These are phyloP conservation scores for Lodderomyces metapsilosis DNA, from an alignment of 1,139 yeast genomes.

Conservation along the genomic window DNA sequence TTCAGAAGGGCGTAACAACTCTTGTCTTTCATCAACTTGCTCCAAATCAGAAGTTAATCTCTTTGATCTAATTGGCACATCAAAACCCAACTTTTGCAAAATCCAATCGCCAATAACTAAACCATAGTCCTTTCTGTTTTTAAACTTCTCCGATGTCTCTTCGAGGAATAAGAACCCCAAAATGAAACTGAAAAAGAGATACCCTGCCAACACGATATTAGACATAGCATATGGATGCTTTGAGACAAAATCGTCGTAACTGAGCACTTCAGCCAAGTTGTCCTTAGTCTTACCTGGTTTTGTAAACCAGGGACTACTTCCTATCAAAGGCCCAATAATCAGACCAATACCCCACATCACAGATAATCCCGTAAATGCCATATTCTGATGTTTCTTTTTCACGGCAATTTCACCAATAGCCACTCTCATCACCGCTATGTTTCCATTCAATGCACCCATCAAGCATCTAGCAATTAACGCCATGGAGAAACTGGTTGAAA, in stretches of 20 bases:
- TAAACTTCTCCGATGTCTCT: constrained; percentile 53
- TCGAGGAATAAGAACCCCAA: constrained; percentile 55
- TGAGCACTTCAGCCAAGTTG: constrained; percentile 7
- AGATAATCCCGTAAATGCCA: constrained; percentile 37
- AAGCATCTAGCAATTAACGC: constrained; percentile 33
- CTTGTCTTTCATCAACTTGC: not conserved
- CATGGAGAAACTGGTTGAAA: constrained; percentile 31
- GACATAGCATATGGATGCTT: constrained; percentile 60
- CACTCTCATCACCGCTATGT: constrained; percentile 37
- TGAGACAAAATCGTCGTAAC: constrained; percentile 29
- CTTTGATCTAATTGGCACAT: constrained; percentile 28
- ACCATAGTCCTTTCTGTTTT: constrained; percentile 47
- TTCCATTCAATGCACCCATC: constrained; percentile 37
- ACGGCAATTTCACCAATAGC: constrained; percentile 39
- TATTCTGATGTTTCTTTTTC: constrained; percentile 36
- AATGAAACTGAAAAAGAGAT: constrained; percentile 38
- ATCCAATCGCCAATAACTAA: constrained; percentile 52
- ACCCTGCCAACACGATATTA: constrained; percentile 50
- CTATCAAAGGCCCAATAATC: constrained; percentile 55
- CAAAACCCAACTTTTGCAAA: constrained; percentile 30
- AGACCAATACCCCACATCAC: constrained; percentile 36
- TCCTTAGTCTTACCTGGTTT: constrained; percentile 19
- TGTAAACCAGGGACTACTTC: constrained; percentile 45
- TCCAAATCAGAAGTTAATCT: not conserved
- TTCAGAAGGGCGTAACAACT: not conserved